phyloP scores from a whole-genome alignment of 176 grass and related monocot genomes.

The Phragmites australis region DNA sequence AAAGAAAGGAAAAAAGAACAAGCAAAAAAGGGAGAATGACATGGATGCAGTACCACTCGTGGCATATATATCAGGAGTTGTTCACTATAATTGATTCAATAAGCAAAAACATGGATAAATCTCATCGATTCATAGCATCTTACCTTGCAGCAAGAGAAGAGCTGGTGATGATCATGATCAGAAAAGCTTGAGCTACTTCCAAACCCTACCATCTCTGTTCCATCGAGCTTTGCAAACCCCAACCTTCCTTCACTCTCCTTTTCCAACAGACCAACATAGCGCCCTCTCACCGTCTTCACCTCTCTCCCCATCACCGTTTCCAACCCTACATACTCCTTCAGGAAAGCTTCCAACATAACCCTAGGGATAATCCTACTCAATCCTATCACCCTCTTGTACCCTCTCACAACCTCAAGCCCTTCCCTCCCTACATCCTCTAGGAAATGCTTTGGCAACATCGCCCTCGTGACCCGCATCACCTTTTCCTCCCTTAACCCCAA shows the following conservation, averaged over 20 bases:
- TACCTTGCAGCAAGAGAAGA: slow-evolving; percentile 71
- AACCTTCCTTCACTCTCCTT: slow-evolving; percentile 16
- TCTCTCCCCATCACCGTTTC: slow-evolving; percentile 65
- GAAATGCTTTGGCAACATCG: slow-evolving; percentile 67
- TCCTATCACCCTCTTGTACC: slow-evolving; percentile 36
- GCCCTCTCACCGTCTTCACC: slow-evolving; percentile 60
- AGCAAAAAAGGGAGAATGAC: neutral
- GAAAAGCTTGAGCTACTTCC: slow-evolving; percentile 44
- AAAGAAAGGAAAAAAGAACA: neutral
- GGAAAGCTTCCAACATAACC: slow-evolving; percentile 70
- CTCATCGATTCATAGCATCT: slow-evolving; percentile 19
- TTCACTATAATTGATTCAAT: neutral
- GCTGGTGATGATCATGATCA: slow-evolving; percentile 30
- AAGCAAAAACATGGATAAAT: slow-evolving; percentile 15
- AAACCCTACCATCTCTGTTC: slow-evolving; percentile 51
- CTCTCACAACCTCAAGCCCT: slow-evolving; percentile 49
- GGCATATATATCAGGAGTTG: neutral
- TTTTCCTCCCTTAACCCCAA: slow-evolving; percentile 54
- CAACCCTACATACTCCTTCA: slow-evolving; percentile 60
- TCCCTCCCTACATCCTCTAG: slow-evolving; percentile 73
- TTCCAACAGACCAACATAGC: slow-evolving; percentile 63
- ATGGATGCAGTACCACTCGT: neutral
- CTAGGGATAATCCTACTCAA: slow-evolving; percentile 63
- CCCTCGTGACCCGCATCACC: slow-evolving; percentile 54
- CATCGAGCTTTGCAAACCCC: slow-evolving; percentile 8